A percentile compares a stretch with the other conserved stretches of the same genome.
These are phyloP conservation scores for Taiozyma sp. DNA, from an alignment of 1,139 yeast species.

Conservation along the genomic window DNA sequence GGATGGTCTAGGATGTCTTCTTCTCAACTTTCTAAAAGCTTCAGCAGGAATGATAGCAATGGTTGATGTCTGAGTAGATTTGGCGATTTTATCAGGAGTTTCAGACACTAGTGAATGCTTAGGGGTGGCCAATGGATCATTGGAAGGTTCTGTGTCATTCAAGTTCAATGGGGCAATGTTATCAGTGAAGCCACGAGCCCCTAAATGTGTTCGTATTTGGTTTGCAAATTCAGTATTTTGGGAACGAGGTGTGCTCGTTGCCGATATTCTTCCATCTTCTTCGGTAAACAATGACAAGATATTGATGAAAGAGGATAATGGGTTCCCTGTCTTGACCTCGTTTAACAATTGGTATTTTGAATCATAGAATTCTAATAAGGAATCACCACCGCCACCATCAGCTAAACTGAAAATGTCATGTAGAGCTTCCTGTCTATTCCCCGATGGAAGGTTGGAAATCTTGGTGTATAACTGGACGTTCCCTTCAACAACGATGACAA, in stretches of 20 bases:
- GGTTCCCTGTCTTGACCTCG: constrained; percentile 81
- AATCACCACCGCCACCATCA: constrained; percentile 30
- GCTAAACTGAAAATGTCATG: constrained; percentile 6
- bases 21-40: constrained; percentile 71
- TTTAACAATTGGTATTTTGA: constrained; percentile 67
- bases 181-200: constrained; percentile 4
- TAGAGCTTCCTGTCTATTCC: constrained; percentile 3
- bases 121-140: constrained; percentile 1
- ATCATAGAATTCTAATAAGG: constrained; percentile 7
- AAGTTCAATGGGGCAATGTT: constrained; percentile 16
- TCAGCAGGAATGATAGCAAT: constrained; percentile 88
- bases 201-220: constrained; percentile 1
- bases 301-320: constrained; percentile 77
- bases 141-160: constrained; percentile 6
- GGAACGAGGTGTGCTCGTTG: constrained; percentile 12
- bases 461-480: constrained; percentile 74
- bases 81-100: constrained; percentile 33
- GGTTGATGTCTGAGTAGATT: constrained; percentile 56
- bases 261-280: constrained; percentile 15
- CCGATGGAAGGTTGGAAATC: constrained; percentile 2
- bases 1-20: constrained; percentile 81
- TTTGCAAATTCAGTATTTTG: constrained; percentile 1
- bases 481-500: constrained; percentile 94
- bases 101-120: neutral
- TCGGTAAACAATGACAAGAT: constrained; percentile 69